Evolutionary conservation across 148 eudicot species (phyloP).

Genomic region (Selenicereus undatus): DNA sequence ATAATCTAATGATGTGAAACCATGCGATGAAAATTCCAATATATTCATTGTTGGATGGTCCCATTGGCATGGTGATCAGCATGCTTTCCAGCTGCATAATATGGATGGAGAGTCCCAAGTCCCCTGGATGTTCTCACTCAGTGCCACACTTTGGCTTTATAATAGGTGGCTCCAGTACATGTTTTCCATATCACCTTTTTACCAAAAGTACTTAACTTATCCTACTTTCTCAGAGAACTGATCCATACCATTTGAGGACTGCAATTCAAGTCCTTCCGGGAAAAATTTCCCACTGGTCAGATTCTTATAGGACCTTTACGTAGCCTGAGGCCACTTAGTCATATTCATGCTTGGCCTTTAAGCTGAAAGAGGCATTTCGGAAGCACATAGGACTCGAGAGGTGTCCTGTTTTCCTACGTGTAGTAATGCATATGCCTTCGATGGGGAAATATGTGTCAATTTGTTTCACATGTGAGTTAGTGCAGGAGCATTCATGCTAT

Average conservation of each 20-base stretch:
- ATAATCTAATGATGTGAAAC: neutral
- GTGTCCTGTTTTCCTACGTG: too few species aligned
- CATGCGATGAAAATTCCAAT: neutral
- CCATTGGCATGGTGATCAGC: slow-evolving; percentile 2
- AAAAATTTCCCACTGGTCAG: neutral
- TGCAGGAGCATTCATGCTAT: too few species aligned
- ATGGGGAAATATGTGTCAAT: too few species aligned
- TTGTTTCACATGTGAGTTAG: too few species aligned
- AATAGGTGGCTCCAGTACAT: neutral
- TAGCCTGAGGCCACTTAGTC: neutral
- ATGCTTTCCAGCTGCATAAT: slow-evolving; percentile 25
- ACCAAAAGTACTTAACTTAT: neutral
- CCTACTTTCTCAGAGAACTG: slow-evolving; percentile 9
- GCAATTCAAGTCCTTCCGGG: neutral
- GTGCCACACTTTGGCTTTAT: slow-evolving; percentile 3
- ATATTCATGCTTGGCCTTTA: neutral
- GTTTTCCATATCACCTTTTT: slow-evolving; percentile 13
- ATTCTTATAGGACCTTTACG: neutral
- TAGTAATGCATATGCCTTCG: too few species aligned
- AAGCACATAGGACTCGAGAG: too few species aligned
- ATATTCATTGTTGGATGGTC: slow-evolving; percentile 6
- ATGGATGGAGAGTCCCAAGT: slow-evolving; percentile 10
- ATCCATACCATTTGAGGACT: neutral
- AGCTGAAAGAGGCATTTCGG: too few species aligned
- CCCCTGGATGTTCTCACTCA: slow-evolving; percentile 6